phyloP scores from a whole-genome alignment of 225 moss, liverwort and hornwort species.

The Ulota crispa region DNA sequence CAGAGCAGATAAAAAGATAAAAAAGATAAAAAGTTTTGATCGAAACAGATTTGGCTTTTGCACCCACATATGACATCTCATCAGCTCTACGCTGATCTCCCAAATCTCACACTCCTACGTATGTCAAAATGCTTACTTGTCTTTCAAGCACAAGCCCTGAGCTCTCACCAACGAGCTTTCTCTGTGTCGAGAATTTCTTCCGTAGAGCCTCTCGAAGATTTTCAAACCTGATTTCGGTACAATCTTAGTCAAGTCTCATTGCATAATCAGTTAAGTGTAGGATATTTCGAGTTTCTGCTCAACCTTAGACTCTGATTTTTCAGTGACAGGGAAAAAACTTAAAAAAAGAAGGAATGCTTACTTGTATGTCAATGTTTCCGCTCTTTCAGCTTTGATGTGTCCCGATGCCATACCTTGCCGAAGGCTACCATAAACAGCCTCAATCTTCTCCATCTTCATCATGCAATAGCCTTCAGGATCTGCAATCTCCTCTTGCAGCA shows the following conservation, averaged over 20 bases:
- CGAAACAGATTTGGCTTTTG: not conserved
- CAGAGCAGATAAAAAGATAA: not conserved
- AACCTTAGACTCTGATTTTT: slow-evolving; percentile 1
- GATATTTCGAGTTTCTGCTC: not conserved
- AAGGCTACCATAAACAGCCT: slow-evolving; percentile 43
- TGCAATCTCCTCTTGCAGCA: slow-evolving; percentile 41
- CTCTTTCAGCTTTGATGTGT: slow-evolving; percentile 44
- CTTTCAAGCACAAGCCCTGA: slow-evolving; percentile 58
- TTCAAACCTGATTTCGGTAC: slow-evolving; percentile 50
- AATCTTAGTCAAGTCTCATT: not conserved
- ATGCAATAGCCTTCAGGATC: slow-evolving; percentile 42
- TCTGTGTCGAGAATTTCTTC: slow-evolving; percentile 41
- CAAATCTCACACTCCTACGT: not conserved
- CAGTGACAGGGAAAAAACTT: not conserved
- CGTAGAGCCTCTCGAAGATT: slow-evolving; percentile 60
- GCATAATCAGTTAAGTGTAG: not conserved
- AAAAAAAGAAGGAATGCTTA: not conserved
- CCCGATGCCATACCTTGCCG: slow-evolving; percentile 57
- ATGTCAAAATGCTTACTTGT: slow-evolving; percentile 36
- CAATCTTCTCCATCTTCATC: slow-evolving; percentile 47
- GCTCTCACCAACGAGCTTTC: slow-evolving; percentile 57
- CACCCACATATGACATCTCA: not conserved
- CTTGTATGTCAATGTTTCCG: slow-evolving; percentile 51
- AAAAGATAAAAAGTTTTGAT: too few species aligned
- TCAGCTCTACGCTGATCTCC: not conserved